These are phyloP conservation scores for Rauvolfia tetraphylla DNA, from an alignment of 257 asterid genomes.

Conservation along the genomic window DNA sequence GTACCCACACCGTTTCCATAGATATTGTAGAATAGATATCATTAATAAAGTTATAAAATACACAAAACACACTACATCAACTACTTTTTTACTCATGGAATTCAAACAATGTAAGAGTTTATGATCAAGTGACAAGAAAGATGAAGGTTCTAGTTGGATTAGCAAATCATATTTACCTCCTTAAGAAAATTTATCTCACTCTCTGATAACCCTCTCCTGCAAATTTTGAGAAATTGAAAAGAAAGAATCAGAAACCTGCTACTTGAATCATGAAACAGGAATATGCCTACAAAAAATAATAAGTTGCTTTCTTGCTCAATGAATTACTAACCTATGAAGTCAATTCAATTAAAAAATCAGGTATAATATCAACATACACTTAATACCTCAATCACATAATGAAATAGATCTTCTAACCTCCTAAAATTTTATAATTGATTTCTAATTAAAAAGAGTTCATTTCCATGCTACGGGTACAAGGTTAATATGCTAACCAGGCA, in stretches of 20 bases:
- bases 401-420: neutral
- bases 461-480: neutral
- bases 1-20: slow-evolving; percentile 13
- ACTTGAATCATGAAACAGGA: slow-evolving; percentile 3
- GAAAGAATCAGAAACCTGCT: slow-evolving; percentile 21
- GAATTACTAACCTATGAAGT: neutral
- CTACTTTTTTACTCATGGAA: neutral
- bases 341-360: neutral
- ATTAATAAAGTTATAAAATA: neutral
- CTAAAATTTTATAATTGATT: neutral
- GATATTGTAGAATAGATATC: slow-evolving; percentile 10
- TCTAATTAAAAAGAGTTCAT: neutral
- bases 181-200: slow-evolving; percentile 68
- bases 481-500: neutral
- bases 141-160: slow-evolving; percentile 9
- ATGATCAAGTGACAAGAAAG: slow-evolving; percentile 10
- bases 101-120: slow-evolving; percentile 14
- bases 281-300: neutral
- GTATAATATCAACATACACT: neutral
- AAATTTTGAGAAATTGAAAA: slow-evolving; percentile 26
- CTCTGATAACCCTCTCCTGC: slow-evolving; percentile 95
- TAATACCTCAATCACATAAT: neutral
- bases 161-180: slow-evolving; percentile 55
- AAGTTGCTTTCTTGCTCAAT: neutral
- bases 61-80: neutral